Evolutionary conservation across 148 eudicot species (phyloP).

Genomic region (Agrostemma githago): DNA sequence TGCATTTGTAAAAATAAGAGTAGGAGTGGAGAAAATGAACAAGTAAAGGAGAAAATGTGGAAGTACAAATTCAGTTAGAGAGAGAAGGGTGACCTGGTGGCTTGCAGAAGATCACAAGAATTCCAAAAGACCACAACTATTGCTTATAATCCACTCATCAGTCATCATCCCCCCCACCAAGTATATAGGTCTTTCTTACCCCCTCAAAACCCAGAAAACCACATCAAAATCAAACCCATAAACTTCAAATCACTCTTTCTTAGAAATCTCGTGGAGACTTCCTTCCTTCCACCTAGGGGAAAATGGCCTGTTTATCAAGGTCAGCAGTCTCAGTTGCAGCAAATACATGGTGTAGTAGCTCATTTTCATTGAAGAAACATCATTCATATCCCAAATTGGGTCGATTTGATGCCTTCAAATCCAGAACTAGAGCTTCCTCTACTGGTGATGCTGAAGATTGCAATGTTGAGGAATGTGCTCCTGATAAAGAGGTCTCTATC

Average conservation of each 20-base stretch:
- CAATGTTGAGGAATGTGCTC: conserved; percentile 90
- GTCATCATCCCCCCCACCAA: neutral
- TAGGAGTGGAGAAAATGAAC: no score
- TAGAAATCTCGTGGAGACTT: neutral
- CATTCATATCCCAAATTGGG: conserved; percentile 16
- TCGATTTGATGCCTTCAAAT: conserved; percentile 12
- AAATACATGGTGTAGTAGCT: conserved; percentile 23
- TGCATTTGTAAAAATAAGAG: no score
- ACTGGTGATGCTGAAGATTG: conserved; percentile 60
- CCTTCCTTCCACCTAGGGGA: no score
- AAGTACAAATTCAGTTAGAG: neutral
- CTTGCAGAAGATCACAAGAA: conserved; percentile 23
- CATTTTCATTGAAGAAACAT: conserved; percentile 20
- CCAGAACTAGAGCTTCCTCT: conserved; percentile 56
- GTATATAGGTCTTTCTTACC: neutral
- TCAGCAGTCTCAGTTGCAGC: conserved; percentile 27
- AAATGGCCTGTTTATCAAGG: conserved; percentile 32
- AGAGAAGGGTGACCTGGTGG: conserved; percentile 14
- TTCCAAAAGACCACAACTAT: conserved; percentile 1
- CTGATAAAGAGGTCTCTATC: conserved; percentile 83
- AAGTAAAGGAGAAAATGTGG: no score
- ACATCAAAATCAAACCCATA: neutral
- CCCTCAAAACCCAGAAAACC: neutral
- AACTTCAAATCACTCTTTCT: neutral
- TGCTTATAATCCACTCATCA: conserved; percentile 24